Base-by-base conservation (phyloP, 345 rosid species). In the Brassica cretica region DNA sequence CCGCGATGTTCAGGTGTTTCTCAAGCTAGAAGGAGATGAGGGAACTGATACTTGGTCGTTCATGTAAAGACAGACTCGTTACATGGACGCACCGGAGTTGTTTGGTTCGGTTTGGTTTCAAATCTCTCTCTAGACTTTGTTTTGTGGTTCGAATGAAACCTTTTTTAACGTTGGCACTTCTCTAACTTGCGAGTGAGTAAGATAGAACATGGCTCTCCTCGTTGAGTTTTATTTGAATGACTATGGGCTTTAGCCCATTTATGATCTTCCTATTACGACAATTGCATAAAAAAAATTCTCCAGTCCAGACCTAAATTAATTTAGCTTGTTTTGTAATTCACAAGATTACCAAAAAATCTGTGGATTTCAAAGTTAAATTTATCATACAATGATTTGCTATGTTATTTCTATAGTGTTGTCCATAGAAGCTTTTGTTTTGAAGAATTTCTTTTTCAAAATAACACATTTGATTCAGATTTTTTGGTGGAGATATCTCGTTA, bases 81-180 rank as follows among this genome's bases (percentile, higher is more conserved):
- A 67, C 70, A 16, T 44, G 62, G 75, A 64, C 60, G 51, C 61
- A 72, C 67, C 76, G 25, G 68, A 61, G 68, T 44, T 21, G 39
- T 72, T 72, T 64, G 61, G 62, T 76, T 78, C 39, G 78, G 82
- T 76, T 78, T 51, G 74, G 78, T 79, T 73, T 16, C 70, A 49
- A 11, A 66, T 44, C 53, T 41, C 61, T 24, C 15, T 46, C 8
- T 37, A 12, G 41, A 60, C 67, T 41, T 61, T 21, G 7, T 67
- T 67, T 51, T 30, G 30, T 78, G 68, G 44, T 71, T 71, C 53
- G n/a, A 18, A 18, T 29, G 2, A 66, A 21, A 66, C 51, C 56
- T 30, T 49, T 58, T 61, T 59, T 71, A 4, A 64, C 21, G 21
- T 55, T 72, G 51, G 62, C 46, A 12, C 66, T 64, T 27, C 53